Percentiles rank a stretch among this genome's conserved stretches.
Evolutionary conservation across 163 green algal genomes (phyloP).

Genomic region (Scenedesmus sp.): DNA sequence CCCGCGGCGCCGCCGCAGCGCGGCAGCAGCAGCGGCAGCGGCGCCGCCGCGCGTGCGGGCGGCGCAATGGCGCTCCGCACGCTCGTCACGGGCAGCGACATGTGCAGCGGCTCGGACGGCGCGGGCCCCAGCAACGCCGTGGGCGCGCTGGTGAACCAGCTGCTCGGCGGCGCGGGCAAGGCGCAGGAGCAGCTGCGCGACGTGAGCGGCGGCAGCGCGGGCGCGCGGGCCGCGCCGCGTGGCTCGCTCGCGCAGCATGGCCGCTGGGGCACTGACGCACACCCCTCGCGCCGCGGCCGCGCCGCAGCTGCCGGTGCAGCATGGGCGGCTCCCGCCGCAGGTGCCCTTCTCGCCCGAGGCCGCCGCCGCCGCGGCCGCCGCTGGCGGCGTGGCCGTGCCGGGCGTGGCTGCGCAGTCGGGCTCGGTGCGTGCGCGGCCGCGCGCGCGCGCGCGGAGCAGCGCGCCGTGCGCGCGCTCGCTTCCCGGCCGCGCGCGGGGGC

Average conservation of each 20-base stretch:
- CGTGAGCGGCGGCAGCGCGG: slow-evolving; percentile 47
- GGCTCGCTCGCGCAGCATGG: slow-evolving; percentile 11
- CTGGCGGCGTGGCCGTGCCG: slow-evolving; percentile 45
- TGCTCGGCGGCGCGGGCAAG: slow-evolving; percentile 79
- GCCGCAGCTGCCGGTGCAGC: slow-evolving; percentile 42
- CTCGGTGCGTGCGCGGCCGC: no score
- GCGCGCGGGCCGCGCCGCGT: background rate
- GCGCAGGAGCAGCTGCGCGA: slow-evolving; percentile 80
- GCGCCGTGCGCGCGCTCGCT: no score
- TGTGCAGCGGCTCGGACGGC: slow-evolving; percentile 66
- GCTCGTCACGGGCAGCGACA: slow-evolving; percentile 82
- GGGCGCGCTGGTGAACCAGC: slow-evolving; percentile 75
- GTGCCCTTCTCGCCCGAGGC: slow-evolving; percentile 31
- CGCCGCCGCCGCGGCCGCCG: slow-evolving; percentile 40
- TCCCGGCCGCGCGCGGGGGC: no score
- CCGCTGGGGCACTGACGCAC: slow-evolving; percentile 5
- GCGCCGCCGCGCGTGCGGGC: no score
- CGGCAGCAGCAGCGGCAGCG: slow-evolving; percentile 1
- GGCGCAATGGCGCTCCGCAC: slow-evolving; percentile 64
- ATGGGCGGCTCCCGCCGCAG: background rate
- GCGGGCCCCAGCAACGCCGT: slow-evolving; percentile 84
- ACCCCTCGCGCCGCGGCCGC: slow-evolving; percentile 2
- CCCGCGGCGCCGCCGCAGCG: no score
- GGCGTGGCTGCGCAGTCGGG: slow-evolving; percentile 33
- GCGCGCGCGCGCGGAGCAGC: no score